Base-by-base conservation (phyloP, 2,329 filamentous ascomycete genomes). In the Shiraia sp. region DNA sequence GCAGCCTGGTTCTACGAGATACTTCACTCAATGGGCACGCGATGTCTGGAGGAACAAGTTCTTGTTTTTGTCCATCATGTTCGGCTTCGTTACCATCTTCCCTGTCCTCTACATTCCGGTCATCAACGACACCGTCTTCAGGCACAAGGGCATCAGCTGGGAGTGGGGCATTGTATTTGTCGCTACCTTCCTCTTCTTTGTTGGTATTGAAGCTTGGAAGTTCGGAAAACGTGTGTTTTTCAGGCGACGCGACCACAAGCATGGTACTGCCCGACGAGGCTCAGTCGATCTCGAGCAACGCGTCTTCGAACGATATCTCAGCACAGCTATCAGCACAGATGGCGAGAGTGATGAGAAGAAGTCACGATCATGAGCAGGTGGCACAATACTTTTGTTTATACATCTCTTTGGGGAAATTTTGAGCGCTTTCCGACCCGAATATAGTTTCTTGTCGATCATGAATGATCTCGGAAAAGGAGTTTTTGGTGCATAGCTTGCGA, bases 31-130 rank as follows among this genome's bases (percentile, higher is more conserved):
- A 54, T 88, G 84, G 83, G 77, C 82, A 55, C 63, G 75, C 50
- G 83, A 87, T 54, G 75, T 88, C 40, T 87, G 83, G 84, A 74
- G 79, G 51, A 90, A 90, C 74, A 75, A 82, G 67, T 87, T 90
- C 71, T 59, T 75, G 16, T 75, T 75, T 64, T 73, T 64, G 49
- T 61, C 70, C n/a, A 67, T 75, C 42, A 59, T 74, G 34, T 55
- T 57, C 16, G 56, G 53, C 13, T 61, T 61, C 28, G 35, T 60
- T 39, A 61, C 56, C 15, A 59, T 67, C 25, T 67, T 68, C 39
- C 61, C 60, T 0, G 53, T 66, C 22, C 48, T 66, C 9, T 88
- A 88, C 55, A 87, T 88, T 35, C 86, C 86, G 0, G 80, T 81
- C 12, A 75, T 88, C 57, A 86, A 86, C 64, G 74, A 76, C 19